Evolutionary conservation across 495 filamentous ascomycete genomes (phyloP).

Genomic region (Aspergillus incahuasiensis): DNA sequence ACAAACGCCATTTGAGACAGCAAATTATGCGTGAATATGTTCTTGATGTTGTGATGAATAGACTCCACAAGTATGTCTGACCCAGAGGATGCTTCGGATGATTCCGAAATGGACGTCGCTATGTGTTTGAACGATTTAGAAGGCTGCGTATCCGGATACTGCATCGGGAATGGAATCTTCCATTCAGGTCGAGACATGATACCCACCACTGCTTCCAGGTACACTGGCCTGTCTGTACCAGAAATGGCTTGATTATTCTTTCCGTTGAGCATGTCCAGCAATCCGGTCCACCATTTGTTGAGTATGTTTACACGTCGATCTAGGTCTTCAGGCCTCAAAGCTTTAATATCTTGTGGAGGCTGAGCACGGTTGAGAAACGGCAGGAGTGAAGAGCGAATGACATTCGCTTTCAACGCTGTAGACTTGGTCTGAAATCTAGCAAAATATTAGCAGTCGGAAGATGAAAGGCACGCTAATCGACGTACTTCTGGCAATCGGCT

Average conservation of each 20-base stretch:
- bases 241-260: constrained; percentile 67
- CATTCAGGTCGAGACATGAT: constrained; percentile 95
- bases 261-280: constrained; percentile 81
- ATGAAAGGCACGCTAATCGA: background rate
- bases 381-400: constrained; percentile 73
- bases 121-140: constrained; percentile 32
- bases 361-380: constrained; percentile 75
- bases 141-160: constrained; percentile 22
- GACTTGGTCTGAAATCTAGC: constrained; percentile 69
- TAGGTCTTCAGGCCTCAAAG: constrained; percentile 73
- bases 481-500: constrained; percentile 71
- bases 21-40: constrained; percentile 83
- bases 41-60: constrained; percentile 89
- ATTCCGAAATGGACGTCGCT: constrained; percentile 38
- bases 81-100: constrained; percentile 41
- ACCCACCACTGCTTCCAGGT: constrained; percentile 74
- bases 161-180: constrained; percentile 62
- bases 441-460: background rate
- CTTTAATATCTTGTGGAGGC: constrained; percentile 63
- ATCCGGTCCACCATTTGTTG: constrained; percentile 93
- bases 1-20: constrained; percentile 83
- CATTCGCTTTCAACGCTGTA: constrained; percentile 70
- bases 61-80: constrained; percentile 85
- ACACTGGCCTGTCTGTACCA: constrained; percentile 71
- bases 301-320: constrained; percentile 78